phyloP scores from a whole-genome alignment of 805 yeast genomes.

The Alloascoidea africana region DNA sequence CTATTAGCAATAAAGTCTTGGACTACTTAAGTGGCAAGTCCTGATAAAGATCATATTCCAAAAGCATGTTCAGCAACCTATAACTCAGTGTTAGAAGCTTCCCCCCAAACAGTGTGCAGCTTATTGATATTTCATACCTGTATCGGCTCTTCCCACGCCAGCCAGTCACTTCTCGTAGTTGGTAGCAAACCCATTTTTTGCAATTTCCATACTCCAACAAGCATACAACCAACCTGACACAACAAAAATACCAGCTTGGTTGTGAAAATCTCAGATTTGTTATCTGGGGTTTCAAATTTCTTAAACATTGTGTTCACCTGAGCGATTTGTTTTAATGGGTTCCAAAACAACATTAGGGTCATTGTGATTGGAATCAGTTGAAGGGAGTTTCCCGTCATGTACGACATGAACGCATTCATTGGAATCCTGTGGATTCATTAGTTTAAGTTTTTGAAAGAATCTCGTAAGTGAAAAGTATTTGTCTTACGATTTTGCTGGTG shows the following conservation, averaged over 20 bases:
- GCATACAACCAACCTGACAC: slow-evolving; percentile 38
- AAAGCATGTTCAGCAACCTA: background rate
- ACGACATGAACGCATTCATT: slow-evolving; percentile 80
- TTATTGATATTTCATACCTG: slow-evolving; percentile 11
- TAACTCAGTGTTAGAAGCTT: too few species aligned
- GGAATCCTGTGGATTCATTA: slow-evolving; percentile 34
- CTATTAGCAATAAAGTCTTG: too few species aligned
- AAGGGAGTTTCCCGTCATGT: slow-evolving; percentile 81
- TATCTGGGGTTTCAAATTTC: slow-evolving; percentile 14
- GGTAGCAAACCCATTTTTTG: slow-evolving; percentile 86
- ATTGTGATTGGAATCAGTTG: slow-evolving; percentile 87
- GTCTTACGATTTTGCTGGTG: slow-evolving; percentile 50
- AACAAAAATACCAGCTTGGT: slow-evolving; percentile 34
- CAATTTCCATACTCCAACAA: slow-evolving; percentile 73
- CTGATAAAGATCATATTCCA: background rate
- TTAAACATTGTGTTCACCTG: slow-evolving; percentile 39
- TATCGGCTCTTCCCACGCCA: slow-evolving; percentile 57
- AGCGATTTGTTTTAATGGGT: slow-evolving; percentile 61
- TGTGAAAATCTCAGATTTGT: slow-evolving; percentile 13
- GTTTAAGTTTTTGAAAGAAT: slow-evolving; percentile 6
- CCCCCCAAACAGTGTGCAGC: too few species aligned
- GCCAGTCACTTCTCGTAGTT: slow-evolving; percentile 78
- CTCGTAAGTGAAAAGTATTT: background rate
- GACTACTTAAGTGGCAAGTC: too few species aligned
- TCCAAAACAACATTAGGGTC: slow-evolving; percentile 70